Base-by-base conservation (phyloP, 345 rosid genomes). In the Linum usitatissimum region DNA sequence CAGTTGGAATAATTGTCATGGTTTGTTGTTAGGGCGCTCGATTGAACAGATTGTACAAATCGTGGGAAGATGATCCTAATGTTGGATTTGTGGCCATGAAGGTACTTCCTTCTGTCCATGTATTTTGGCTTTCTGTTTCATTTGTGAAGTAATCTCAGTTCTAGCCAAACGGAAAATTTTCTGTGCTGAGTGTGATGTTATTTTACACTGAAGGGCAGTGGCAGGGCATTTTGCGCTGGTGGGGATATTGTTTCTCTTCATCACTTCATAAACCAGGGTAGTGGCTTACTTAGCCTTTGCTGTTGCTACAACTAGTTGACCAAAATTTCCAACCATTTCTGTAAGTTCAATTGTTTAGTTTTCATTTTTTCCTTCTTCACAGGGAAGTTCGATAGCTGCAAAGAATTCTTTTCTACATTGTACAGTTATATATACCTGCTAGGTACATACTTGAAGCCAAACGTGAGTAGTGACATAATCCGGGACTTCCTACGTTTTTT, bases 151-250 rank as follows among this genome's bases (percentile, higher is more conserved):
- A 45, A 45, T 45, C 15, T 45, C 51, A 7, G 51, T 15, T 45
- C 51, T 13, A 45, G 13, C 15, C 51, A 45, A 0, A 45, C 10
- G 51, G 15, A 45, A 13, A 0, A 45, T 45, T 45, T 45, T 45
- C 15, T 45, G 14, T 45, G 17, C 51, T 34, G 38, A 13, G 51
- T 40, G 51, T 45, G 51, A 45, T 45, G 14, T 45, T 45, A 7
- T 51, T 4, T 0, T 66, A 61, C 65, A 62, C 63, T 80, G 73
- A 77, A 92, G 96, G 98, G 96, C 68, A 80, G 90, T 75, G 97
- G 94, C 77, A 83, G 87, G 76, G 96, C 96, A 39, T 93, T 93
- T 83, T 87, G 91, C 75, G 97, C 97, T 3, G 97, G 99, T 60
- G 97, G 99, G 13, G 96, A 88, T 73, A 78, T 91, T 54, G 86